Evolutionary conservation across 257 asterid species (phyloP), one percentile per base, ranked within the genome.

Genomic region (Solanum bulbocastanum): DNA sequence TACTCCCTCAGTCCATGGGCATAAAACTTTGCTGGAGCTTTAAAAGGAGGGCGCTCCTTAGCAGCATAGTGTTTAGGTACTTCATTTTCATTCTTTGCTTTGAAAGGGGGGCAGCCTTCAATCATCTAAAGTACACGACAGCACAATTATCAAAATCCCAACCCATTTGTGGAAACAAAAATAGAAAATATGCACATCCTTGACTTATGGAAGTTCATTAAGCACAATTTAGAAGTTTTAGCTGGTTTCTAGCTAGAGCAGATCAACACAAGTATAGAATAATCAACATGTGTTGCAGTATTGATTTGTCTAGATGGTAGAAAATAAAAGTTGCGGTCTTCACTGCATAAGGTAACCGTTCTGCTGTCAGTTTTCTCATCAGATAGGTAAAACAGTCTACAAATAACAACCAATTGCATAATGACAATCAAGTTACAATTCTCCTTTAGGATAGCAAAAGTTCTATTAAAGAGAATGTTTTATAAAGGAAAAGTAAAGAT

Each of bases 1-100:
- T 91, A 97, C 99, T 93, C 95, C 88, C 88, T 97, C 39, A 97
- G 91, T 82, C 98, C 99, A 86, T 95, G 98, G 79, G 93, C 94
- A 88, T 97, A 97, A 87, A 89, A 88, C 92, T 93, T 97, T 5
- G 87, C 73, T 1, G 98, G 85, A 83, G 99, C 98, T 88, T 87
- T 92, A 88, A 96, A 95, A 82, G 98, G 97, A 85, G 99, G 99
- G 22, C 98, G 98, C 89, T 91, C 95, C 65, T 94, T 94, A 18
- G 91, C 94, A 42, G 92, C 93, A 72, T 91, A 95, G 46, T 46
- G 82, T 86, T 89, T 88, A 44, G 99, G 93, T 44, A 94, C 98
- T 65, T 96, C 96, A 49, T 88, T 49, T 36, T 93, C 98, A 89
- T 90, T 89, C 91, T 90, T 94, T 33, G 93, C 89, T 83, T 82